A percentile compares a stretch with the other conserved stretches of the same genome.
These are phyloP conservation scores for Penicillium frequentans DNA, from an alignment of 2,329 filamentous ascomycete genomes.

Conservation along the genomic window DNA sequence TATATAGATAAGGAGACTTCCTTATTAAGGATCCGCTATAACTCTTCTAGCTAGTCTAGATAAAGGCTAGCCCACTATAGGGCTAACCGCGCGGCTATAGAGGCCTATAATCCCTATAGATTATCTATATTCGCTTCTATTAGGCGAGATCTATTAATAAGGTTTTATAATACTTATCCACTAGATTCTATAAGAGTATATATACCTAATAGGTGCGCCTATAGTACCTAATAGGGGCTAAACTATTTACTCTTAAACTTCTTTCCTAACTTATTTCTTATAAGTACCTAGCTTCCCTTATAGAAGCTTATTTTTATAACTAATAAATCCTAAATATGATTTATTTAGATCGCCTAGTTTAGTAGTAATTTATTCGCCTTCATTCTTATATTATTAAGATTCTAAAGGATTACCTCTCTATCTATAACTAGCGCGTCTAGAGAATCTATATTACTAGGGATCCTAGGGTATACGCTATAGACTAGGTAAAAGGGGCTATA, in stretches of 20 bases:
- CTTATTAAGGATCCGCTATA: background rate
- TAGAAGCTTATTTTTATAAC: slow-evolving; percentile 8
- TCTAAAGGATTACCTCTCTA: background rate
- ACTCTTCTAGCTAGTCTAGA: background rate
- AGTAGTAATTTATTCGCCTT: background rate
- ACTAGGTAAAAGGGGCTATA: background rate
- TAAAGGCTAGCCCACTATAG: background rate
- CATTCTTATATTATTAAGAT: background rate
- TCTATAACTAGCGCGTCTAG: background rate
- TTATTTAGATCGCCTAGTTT: background rate
- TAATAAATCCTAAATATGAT: background rate
- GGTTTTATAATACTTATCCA: background rate
- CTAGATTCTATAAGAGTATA: background rate
- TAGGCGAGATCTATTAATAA: background rate
- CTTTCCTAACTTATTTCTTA: slow-evolving; percentile 3
- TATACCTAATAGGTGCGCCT: background rate
- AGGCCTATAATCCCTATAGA: background rate
- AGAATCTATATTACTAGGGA: background rate
- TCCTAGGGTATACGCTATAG: background rate
- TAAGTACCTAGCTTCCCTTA: background rate
- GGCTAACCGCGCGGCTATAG: too few relatives aligned
- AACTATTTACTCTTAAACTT: slow-evolving; percentile 15
- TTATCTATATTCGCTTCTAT: background rate
- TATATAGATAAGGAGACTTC: background rate
- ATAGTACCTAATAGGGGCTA: slow-evolving; percentile 3